phyloP scores from a whole-genome alignment of 768 basidiomycete genomes.

The Lactarius psammicola region DNA sequence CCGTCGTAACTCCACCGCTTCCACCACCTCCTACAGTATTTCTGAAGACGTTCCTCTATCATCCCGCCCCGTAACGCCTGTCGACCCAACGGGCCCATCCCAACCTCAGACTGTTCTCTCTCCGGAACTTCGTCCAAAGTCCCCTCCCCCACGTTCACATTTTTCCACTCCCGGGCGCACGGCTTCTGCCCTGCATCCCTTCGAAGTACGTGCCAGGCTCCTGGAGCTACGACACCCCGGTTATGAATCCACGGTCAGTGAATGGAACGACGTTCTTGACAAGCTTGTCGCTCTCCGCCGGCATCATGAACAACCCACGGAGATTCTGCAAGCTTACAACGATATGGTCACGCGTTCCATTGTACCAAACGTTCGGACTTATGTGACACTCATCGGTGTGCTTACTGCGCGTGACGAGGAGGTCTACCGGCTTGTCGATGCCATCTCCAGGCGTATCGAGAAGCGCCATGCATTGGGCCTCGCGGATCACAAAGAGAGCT shows the following conservation, averaged over 20 bases:
- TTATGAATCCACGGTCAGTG: constrained; percentile 41
- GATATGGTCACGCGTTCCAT: constrained; percentile 62
- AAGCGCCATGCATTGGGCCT: constrained; percentile 41
- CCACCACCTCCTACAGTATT: constrained; percentile 29
- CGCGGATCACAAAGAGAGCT: constrained; percentile 34
- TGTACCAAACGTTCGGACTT: constrained; percentile 62
- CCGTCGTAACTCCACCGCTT: constrained; percentile 47
- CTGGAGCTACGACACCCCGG: constrained; percentile 25
- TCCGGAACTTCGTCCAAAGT: constrained; percentile 9
- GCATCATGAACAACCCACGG: constrained; percentile 52
- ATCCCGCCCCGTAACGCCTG: constrained; percentile 13
- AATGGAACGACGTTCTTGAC: constrained; percentile 63
- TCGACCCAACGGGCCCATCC: constrained; percentile 30
- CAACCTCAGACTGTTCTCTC: constrained; percentile 33
- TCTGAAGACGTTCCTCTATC: constrained; percentile 25
- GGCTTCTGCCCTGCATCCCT: background rate
- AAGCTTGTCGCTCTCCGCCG: constrained; percentile 49
- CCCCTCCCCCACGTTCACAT: background rate
- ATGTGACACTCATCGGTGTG: constrained; percentile 56
- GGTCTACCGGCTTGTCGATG: constrained; percentile 44
- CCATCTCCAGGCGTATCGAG: constrained; percentile 38
- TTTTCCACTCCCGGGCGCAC: background rate
- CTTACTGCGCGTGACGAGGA: constrained; percentile 70
- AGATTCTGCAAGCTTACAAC: constrained; percentile 68
- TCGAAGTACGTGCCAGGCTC: constrained; percentile 39